Evolutionary conservation across 352 stramenopile genomes (phyloP), one percentile per base, ranked within the genome.

Genomic region (Blastocystis sp.): DNA sequence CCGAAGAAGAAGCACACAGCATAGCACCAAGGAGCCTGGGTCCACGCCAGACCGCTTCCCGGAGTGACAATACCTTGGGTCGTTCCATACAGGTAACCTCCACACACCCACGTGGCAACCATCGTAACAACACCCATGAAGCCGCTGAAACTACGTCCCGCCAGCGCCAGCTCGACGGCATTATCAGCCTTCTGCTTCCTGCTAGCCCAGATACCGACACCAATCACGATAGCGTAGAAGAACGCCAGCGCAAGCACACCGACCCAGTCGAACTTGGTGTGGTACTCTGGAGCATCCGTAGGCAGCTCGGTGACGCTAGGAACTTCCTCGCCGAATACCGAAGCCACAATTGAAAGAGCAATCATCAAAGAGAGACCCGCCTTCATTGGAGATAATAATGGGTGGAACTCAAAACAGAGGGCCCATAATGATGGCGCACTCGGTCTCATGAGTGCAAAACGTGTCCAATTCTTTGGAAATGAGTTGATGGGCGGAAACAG

Each of bases 1-100:
- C 75, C 75, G 46, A 85, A 72, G 53, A 85, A 85, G 75, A 85
- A 85, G 63, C 75, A 85, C 18, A 85, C 63, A 18, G 48, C 36
- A 56, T 85, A 85, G 27, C 75, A 73, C 75, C 75, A 85, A n/a
- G 75, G 57, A 85, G 75, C 75, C 44, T 85, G 75, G 6, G 75
- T 85, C 75, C 75, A 85, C 49, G 75, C 75, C 16, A 85, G 75
- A 40, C 75, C 75, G 1, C 18, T 38, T 18, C 75, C 63, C 57
- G 53, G 6, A 54, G 57, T 76, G 4, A 76, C 53, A 34, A 85
- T 54, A 40, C 75, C 75, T 48, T 85, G 75, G 29, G 63, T 76
- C 18, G 75, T 85, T 48, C 75, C 75, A 44, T 85, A 85, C n/a
- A 85, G 40, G 29, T 85, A 85, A 24, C 75, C 75, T 44, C 57